Base-by-base conservation (phyloP, 768 basidiomycete species). In the Mycena haematopus region DNA sequence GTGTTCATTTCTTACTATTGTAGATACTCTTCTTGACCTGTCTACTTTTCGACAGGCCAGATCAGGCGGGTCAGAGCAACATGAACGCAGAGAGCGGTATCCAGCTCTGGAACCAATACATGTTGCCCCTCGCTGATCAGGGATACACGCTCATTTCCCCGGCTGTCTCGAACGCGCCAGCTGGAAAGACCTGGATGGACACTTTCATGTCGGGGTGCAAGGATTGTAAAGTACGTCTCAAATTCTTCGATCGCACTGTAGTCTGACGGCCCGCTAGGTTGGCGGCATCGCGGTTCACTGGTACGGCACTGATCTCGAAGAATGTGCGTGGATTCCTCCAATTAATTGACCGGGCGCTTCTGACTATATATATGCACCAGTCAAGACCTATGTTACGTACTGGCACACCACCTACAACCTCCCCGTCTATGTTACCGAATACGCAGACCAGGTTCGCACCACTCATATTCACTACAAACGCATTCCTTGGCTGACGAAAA, bases 131-230 rank as follows among this genome's bases (percentile, higher is more conserved):
- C 62, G 74, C 78, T 54, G 40, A 66, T 17, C 49, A 80, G 40
- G 93, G 92, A 22, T 89, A 87, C 76, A 65, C 62, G 2, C 77
- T 91, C 36, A 73, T 85, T 62, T 81, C 86, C 92, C 95, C 27
- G 89, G 91, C 21, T 82, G 58, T 90, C 92, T 19, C 84, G 36
- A 36, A 11, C 36, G 82, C 45, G 77, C 83, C 1, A 68, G 69
- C 36, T 93, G 93, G 42, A 71, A 83, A 11, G 58, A 63, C 45
- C 14, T 67, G 65, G 65, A 63, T 67, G 50, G 29, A 17, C 2
- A 29, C 65, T 0, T 97, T 94, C 94, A 79, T 92, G 74, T 11
- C 78, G 38, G 55, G 81, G 19, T 67, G 65, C 33, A 60, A 65
- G 0, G 82, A 75, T 40, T 88, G 89, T 74, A 54, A 52, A 0